Base-by-base conservation (phyloP, 2,329 filamentous ascomycete genomes). In the Lachnellula arida region DNA sequence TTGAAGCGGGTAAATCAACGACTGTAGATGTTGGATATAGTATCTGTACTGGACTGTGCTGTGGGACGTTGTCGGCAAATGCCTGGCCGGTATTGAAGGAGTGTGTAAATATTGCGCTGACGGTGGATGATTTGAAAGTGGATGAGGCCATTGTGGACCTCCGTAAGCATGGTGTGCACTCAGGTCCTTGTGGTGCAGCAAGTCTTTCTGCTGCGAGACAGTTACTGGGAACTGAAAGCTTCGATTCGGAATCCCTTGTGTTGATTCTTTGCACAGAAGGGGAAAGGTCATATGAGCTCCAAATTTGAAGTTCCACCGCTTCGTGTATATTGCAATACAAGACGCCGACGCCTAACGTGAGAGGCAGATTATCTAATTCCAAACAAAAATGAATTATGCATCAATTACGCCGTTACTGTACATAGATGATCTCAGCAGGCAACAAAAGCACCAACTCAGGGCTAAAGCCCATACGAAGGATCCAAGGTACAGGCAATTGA, bases 261-360 rank as follows among this genome's bases (percentile, higher is more conserved):
- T 77, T 91, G 0, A 68, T 91, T 1, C 78, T 89, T 43, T 85
- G 81, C 59, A 91, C 87, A 0, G 86, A 89, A 67, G 85, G 85
- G 0, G 63, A 65, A 8, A 76, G 86, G 39, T 73, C 78, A 1
- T 87, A 88, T 59, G 49, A 62, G 0, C 56, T 68, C 25, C 23
- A 46, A 42, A n/a, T 39, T 22, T 17, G 15, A 23, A 39, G 23
- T 19, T 39, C n/a, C 9, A n/a, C 15, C 25, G 19, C 23, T 49
- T 53, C 51, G 48, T 14, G 7, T 39, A 12, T 19, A 44, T 4
- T 19, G n/a, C n/a, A 44, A 44, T 23, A 44, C 42, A 17, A 42
- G 39, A 42, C 28, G 28, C 9, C 8, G 28, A 32, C 28, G 28
- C 28, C 7, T 5, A 25, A 25, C 25, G 5, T 25, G 25, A 6